Conservation (phyloP, 2,329 filamentous ascomycete genomes). For the Beauveria sp. region DNA sequence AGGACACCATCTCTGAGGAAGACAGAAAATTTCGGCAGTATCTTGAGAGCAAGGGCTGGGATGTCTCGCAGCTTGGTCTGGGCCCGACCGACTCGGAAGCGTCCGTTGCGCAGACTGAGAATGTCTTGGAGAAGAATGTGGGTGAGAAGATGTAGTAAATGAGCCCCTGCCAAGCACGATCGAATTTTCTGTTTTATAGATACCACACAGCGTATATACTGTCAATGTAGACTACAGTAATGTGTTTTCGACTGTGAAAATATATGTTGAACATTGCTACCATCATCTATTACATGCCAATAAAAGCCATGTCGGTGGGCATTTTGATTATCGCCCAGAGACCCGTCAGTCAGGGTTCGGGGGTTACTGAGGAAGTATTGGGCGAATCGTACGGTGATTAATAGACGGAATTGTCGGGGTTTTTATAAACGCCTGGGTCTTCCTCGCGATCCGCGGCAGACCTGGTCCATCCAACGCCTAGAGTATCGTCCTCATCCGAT, state of each 20-base stretch:
- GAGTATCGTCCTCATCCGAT: too few species aligned
- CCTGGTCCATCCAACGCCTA: too few species aligned
- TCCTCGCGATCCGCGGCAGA: too few species aligned
- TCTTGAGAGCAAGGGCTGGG: slow-evolving; percentile 67
- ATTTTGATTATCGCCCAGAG: too few species aligned
- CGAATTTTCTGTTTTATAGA: background rate
- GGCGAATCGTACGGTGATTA: too few species aligned
- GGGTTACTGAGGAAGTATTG: too few species aligned
- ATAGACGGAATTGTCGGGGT: too few species aligned
- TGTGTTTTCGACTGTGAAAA: background rate
- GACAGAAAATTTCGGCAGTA: slow-evolving; percentile 69
- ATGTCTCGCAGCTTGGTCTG: slow-evolving; percentile 50
- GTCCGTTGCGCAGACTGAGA: background rate
- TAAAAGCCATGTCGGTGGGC: background rate
- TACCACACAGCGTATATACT: background rate
- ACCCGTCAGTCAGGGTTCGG: too few species aligned
- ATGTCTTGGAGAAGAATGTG: background rate
- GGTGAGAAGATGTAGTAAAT: background rate
- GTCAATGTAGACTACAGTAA: background rate
- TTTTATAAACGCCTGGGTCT: too few species aligned
- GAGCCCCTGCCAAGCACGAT: background rate
- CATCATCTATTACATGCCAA: background rate
- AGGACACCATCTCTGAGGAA: slow-evolving; percentile 77
- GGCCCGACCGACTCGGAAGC: slow-evolving; percentile 21
- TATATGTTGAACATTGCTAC: background rate